Evolutionary conservation across 2,329 filamentous ascomycete species (phyloP).

Genomic region (Aureobasidium sp.): DNA sequence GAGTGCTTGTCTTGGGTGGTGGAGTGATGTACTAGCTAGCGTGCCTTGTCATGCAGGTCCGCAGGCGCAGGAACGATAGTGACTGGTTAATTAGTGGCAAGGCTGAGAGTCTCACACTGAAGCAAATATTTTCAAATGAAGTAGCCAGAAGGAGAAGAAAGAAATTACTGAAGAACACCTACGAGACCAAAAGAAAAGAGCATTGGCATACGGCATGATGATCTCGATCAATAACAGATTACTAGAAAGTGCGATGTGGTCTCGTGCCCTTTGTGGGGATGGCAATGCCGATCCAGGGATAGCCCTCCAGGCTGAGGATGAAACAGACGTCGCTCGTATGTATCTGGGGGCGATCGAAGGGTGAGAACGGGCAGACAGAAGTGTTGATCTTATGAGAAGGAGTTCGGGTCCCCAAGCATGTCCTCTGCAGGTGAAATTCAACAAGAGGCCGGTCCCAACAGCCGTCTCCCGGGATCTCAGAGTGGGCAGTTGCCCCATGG

Average conservation of each 20-base stretch:
- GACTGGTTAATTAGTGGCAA: not conserved
- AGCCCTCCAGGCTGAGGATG: not conserved
- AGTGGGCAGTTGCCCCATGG: not conserved
- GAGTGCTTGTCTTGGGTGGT: not conserved
- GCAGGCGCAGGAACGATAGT: not conserved
- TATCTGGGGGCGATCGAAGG: not conserved
- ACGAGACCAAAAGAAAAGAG: not conserved
- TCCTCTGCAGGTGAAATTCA: not conserved
- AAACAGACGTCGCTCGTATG: not conserved
- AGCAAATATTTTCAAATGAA: not conserved
- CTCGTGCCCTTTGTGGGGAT: conserved; percentile 9
- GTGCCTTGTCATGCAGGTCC: not conserved
- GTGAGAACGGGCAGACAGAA: not conserved
- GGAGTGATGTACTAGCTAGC: not conserved
- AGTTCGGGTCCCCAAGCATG: not conserved
- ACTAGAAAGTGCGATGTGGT: not conserved
- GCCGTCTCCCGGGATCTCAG: not conserved
- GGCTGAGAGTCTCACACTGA: not conserved
- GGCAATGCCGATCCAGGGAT: conserved; percentile 2
- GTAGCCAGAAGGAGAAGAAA: not conserved
- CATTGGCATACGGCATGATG: conserved; percentile 11
- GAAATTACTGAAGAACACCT: not conserved
- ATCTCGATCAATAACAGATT: not conserved
- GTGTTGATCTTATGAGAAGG: not conserved
- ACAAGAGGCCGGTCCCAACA: not conserved